These are phyloP conservation scores for Penicillium sp. DNA, from an alignment of 2,329 filamentous ascomycete genomes.

Conservation along the genomic window DNA sequence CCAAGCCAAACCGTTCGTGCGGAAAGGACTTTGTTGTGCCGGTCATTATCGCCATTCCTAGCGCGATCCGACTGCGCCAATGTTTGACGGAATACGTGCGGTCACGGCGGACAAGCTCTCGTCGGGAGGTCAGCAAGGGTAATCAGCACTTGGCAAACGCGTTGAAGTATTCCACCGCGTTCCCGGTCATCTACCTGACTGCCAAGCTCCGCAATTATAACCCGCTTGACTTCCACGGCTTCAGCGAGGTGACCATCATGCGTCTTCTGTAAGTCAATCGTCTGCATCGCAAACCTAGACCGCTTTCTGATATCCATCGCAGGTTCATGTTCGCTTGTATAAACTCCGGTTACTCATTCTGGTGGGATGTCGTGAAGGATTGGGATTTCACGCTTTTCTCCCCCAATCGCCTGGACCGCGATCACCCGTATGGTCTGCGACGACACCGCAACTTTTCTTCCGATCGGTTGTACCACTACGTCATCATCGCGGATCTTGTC, in stretches of 20 bases:
- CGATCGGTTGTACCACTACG: constrained; percentile 76
- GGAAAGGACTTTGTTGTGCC: constrained; percentile 80
- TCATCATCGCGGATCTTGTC: constrained; percentile 75
- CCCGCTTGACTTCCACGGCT: constrained; percentile 50
- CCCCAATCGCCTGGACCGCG: constrained; percentile 58
- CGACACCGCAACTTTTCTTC: constrained; percentile 71
- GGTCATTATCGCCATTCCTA: constrained; percentile 79
- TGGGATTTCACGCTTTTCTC: constrained; percentile 91
- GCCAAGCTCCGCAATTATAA: constrained; percentile 69
- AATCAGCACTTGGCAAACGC: constrained; percentile 92
- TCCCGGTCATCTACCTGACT: constrained; percentile 83
- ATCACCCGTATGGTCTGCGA: constrained; percentile 77
- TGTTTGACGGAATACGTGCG: constrained; percentile 86
- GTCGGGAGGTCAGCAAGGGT: constrained; percentile 64
- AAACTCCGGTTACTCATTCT: constrained; percentile 95
- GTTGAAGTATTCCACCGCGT: constrained; percentile 89
- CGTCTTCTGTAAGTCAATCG: constrained; percentile 52
- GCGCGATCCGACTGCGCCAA: constrained; percentile 83
- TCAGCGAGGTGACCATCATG: constrained; percentile 59
- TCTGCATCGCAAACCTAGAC: background rate
- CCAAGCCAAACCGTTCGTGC: constrained; percentile 77
- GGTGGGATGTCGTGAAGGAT: constrained; percentile 95
- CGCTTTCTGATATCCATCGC: background rate
- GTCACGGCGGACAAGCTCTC: constrained; percentile 58
- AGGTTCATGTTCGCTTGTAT: constrained; percentile 75